Base-by-base conservation (phyloP, 805 yeast genomes). In the Metahyphopichia silvanorum region DNA sequence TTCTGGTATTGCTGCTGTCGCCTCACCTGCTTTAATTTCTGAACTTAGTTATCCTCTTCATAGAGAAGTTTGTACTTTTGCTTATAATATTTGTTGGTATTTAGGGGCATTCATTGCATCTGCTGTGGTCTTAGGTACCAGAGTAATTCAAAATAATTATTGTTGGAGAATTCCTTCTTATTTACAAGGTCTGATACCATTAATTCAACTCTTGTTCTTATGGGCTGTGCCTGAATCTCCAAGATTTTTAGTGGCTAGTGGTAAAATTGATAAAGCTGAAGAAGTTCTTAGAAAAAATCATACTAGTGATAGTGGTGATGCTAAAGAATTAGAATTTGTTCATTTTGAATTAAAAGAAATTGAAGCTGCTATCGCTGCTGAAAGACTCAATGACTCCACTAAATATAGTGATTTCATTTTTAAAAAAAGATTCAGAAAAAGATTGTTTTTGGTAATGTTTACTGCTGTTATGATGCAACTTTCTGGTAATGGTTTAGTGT, bases 101-200 rank as follows among this genome's bases (percentile, higher is more conserved):
- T 44, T 71, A 23, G 80, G 80, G 28, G 76, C 77, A n/a, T 47
- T 72, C 34, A 49, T 74, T 29, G 74, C 79, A 6, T 72, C 76
- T 17, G 69, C 76, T 73, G 63, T 66, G 31, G 60, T 76, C 3
- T 72, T 59, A 41, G 79, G 77, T 46, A 60, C 75, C 12, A 51
- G 62, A 32, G 39, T 46, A 14, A 38, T 60, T 12, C 34, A 29
- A 21, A 11, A 27, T 27, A 47, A 56, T 23, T 66, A 68, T 63
- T 56, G 68, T 17, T 76, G 81, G 81, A 71, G 76, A 55, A 57
- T 76, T 34, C 82, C 82, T 24, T 62, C 77, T 9, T 63, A 63
- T 31, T 38, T 76, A 25, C 82, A 77, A 53, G 74, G 69, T 25
- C 46, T 60, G 12, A 55, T 70, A 40, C 78, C 82, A 2, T 16